Conservation (phyloP, 2,329 filamentous ascomycete genomes). For the Aspergillus luchuensis region DNA sequence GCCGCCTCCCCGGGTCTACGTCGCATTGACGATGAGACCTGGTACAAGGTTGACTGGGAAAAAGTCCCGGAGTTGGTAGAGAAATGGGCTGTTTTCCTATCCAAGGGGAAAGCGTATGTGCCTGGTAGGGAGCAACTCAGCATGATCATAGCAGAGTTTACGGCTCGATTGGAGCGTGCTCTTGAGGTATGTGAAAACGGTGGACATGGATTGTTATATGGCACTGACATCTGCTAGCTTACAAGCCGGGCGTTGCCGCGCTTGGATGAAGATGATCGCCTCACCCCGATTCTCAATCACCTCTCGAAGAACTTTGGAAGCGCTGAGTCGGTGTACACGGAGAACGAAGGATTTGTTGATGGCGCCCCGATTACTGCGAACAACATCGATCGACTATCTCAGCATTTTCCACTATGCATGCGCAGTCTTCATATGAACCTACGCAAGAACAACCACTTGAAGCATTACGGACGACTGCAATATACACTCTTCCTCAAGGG, state of each 20-base stretch:
- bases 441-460: conserved; percentile 84
- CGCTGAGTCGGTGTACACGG: conserved; percentile 79
- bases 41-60: conserved; percentile 97
- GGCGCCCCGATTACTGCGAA: conserved; percentile 75
- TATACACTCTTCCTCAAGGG: conserved; percentile 97
- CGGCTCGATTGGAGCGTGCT: conserved; percentile 73
- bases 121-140: conserved; percentile 82
- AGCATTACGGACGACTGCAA: conserved; percentile 89
- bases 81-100: conserved; percentile 72
- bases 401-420: conserved; percentile 93
- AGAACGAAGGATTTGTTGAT: conserved; percentile 63
- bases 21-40: conserved; percentile 73
- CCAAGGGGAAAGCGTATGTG: conserved; percentile 84
- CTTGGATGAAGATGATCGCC: conserved; percentile 92
- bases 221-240: conserved; percentile 54
- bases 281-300: conserved; percentile 73
- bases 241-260: conserved; percentile 89
- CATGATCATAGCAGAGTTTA: conserved; percentile 88
- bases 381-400: conserved; percentile 76
- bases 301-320: conserved; percentile 96
- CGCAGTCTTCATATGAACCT: conserved; percentile 83
- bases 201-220: conserved; percentile 1
- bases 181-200: conserved; percentile 66
- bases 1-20: conserved; percentile 56
- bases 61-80: conserved; percentile 89